A percentile compares a stretch with the other conserved stretches of the same genome.
phyloP scores from a whole-genome alignment of 257 asterid species.

The Eustoma russellianum region DNA sequence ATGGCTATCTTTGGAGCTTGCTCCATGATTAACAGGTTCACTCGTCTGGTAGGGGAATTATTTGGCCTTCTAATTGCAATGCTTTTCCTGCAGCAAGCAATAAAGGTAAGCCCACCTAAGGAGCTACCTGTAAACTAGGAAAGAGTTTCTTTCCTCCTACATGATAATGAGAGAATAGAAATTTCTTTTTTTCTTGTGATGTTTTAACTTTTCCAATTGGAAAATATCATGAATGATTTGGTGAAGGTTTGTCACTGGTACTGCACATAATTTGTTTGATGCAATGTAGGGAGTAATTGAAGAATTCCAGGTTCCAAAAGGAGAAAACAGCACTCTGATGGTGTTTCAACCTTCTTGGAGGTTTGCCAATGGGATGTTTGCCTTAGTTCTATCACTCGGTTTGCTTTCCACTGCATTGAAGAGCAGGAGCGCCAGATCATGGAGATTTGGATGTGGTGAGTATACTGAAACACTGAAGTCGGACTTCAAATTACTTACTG shows the following conservation, averaged over 20 bases:
- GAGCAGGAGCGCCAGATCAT: conserved; percentile 85
- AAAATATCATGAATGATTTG: too few species aligned
- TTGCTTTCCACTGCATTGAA: conserved; percentile 56
- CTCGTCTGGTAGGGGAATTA: conserved; percentile 89
- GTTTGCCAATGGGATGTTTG: conserved; percentile 85
- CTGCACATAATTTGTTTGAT: too few species aligned
- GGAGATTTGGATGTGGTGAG: conserved; percentile 86
- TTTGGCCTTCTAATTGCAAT: conserved; percentile 94
- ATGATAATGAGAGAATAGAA: not conserved
- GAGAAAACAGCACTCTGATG: conserved; percentile 32
- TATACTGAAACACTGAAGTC: not conserved
- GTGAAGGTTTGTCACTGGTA: too few species aligned
- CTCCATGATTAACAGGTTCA: conserved; percentile 87
- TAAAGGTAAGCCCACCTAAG: conserved; percentile 32
- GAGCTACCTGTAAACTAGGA: too few species aligned
- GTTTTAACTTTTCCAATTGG: too few species aligned
- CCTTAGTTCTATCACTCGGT: conserved; percentile 74
- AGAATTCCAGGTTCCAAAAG: conserved; percentile 69
- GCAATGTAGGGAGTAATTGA: conserved; percentile 65
- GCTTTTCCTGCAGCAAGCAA: conserved; percentile 97
- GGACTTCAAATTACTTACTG: not conserved
- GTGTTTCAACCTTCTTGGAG: conserved; percentile 74
- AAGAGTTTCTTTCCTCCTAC: not conserved
- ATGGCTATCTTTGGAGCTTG: conserved; percentile 83
- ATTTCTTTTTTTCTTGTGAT: too few species aligned